phyloP scores from a whole-genome alignment of 106 monocot species.

The Acorus gramineus region DNA sequence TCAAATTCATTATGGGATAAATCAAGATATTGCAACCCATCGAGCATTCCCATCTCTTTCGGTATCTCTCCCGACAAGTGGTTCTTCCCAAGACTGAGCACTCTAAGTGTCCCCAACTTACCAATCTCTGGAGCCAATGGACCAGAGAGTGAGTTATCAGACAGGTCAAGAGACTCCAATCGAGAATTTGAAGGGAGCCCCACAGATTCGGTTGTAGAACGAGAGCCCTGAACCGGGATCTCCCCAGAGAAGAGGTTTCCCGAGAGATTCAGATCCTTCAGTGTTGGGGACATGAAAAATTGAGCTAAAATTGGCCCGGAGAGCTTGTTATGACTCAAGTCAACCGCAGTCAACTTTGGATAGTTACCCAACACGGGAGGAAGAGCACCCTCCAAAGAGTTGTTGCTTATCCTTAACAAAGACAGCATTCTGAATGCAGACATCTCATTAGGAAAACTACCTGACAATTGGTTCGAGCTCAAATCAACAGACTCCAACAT shows the following conservation, averaged over 20 bases:
- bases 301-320: constrained; percentile 36
- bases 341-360: constrained; percentile 40
- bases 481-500: constrained; percentile 54
- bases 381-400: constrained; percentile 51
- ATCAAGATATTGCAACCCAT: constrained; percentile 53
- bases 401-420: constrained; percentile 56
- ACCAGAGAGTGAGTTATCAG: constrained; percentile 61
- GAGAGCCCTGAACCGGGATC: constrained; percentile 48
- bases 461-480: constrained; percentile 70
- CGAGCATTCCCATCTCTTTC: constrained; percentile 51
- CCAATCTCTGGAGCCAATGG: constrained; percentile 50
- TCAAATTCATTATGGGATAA: constrained; percentile 68
- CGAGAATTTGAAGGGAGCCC: constrained; percentile 30
- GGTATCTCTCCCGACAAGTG: constrained; percentile 67
- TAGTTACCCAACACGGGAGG: constrained; percentile 53
- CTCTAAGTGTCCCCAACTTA: constrained; percentile 49
- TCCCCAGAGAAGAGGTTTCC: constrained; percentile 55
- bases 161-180: constrained; percentile 73
- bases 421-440: constrained; percentile 33
- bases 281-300: constrained; percentile 41
- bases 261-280: constrained; percentile 67
- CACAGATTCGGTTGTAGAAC: constrained; percentile 38
- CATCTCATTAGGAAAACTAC: constrained; percentile 35
- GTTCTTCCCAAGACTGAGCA: constrained; percentile 55
- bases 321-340: constrained; percentile 56